Evolutionary conservation across 2,329 filamentous ascomycete species (phyloP), one percentile per base, ranked within the genome.

Genomic region (Diaporthe amygdali): DNA sequence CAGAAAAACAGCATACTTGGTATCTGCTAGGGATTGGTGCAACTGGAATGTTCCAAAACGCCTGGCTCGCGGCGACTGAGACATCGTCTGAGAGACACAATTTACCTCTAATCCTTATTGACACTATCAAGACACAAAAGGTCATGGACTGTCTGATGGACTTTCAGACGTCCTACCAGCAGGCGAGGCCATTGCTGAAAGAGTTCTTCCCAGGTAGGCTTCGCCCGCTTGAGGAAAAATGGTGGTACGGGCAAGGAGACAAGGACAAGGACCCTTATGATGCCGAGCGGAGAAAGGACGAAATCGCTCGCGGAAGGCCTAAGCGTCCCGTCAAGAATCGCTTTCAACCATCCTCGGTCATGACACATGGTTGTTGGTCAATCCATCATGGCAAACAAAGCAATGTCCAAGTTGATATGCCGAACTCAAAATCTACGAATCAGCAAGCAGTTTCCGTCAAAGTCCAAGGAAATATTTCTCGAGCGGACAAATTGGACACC

Each of bases 41-140:
- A 4, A 74, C 84, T 27, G 83, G 83, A 17, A 82, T 83, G 71
- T 47, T 83, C 0, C 82, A 84, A 70, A 85, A 84, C 70, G 76
- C 81, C 17, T 76, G 76, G 63, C 79, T 82, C 4, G 81, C 81
- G 0, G 81, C 77, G 10, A 74, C 71, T 41, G 72, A 74, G 46
- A 76, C 81, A 4, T 56, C 67, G 3, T 79, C 81, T 0, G 59
- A 76, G n/a, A 25, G 30, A 14, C 51, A 61, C 2, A 73, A 73
- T 30, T 32, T 73, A 15, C 72, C 72, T 5, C 59, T 73, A 3
- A 6, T 30, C 41, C 56, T 14, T 9, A 32, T 68, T 22, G 66
- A 73, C n/a, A 41, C 39, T 2, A 71, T 73, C 37, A 52, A 34
- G 20, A 37, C 69, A 2, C 32, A 49, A 5, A 73, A 71, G 27